A percentile compares a stretch with the other conserved stretches of the same genome.
phyloP scores from a whole-genome alignment of 2,329 filamentous ascomycete genomes.

The Neonectria ditissima region DNA sequence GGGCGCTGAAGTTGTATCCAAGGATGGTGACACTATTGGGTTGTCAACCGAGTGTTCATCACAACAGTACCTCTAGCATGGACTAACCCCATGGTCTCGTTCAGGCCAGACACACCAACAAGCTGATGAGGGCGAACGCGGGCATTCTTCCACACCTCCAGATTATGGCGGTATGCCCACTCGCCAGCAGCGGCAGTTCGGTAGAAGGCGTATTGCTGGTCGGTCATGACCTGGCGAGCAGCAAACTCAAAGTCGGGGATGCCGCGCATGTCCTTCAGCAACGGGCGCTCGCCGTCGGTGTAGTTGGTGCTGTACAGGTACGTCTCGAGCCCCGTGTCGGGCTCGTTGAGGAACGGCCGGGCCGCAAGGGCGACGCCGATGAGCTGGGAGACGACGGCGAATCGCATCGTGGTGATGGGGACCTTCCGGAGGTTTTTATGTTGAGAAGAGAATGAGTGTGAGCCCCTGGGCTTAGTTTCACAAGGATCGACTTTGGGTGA shows the following conservation, averaged over 20 bases:
- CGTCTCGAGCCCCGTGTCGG: slow-evolving; percentile 50
- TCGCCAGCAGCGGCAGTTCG: slow-evolving; percentile 62
- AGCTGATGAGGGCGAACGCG: slow-evolving; percentile 54
- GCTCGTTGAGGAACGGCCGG: slow-evolving; percentile 50
- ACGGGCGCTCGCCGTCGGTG: slow-evolving; percentile 51
- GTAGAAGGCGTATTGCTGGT: slow-evolving; percentile 61
- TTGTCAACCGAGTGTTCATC: background rate
- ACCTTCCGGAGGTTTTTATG: slow-evolving; percentile 27
- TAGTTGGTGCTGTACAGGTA: slow-evolving; percentile 47
- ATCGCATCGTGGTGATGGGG: slow-evolving; percentile 29
- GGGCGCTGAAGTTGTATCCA: slow-evolving; percentile 60
- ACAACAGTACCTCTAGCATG: background rate
- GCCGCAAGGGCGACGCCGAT: slow-evolving; percentile 45
- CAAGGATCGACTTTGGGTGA: slow-evolving; percentile 1
- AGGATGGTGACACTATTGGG: slow-evolving; percentile 54
- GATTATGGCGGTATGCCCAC: slow-evolving; percentile 64
- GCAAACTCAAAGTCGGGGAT: slow-evolving; percentile 64
- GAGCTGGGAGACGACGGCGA: slow-evolving; percentile 35
- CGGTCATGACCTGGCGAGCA: slow-evolving; percentile 56
- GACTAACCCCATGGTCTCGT: slow-evolving; percentile 49
- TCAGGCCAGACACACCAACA: slow-evolving; percentile 49
- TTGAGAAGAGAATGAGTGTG: slow-evolving; percentile 3
- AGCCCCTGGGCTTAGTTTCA: background rate
- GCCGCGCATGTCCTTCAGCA: slow-evolving; percentile 56
- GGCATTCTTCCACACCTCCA: slow-evolving; percentile 61